Evolutionary conservation across 768 basidiomycete genomes (phyloP), one percentile per base, ranked within the genome.

Genomic region (Cystobasidium onofrii): DNA sequence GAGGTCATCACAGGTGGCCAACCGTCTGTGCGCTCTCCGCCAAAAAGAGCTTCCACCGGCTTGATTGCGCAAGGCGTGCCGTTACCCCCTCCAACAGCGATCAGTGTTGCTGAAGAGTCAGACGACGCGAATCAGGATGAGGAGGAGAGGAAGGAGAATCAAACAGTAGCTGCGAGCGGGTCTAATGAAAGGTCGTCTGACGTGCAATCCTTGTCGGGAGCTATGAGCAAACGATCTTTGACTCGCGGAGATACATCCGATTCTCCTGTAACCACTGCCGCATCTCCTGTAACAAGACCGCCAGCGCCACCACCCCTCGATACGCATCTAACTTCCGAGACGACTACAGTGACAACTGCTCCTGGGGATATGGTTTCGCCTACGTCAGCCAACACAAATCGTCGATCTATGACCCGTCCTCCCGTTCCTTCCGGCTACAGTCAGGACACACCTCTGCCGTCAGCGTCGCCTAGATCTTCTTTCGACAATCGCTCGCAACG

Each of bases 321-420:
- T 15, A 60, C 57, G 6, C 57, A 60, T 6, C 13, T 29, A 2
- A 13, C 57, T 13, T 12, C 12, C 10, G 7, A 25, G 18, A 6
- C 13, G 12, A 6, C 63, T 39, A 39, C 33, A 31, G 20, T 64
- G 3, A 29, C 29, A 4, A 12, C 63, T 18, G 33, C 63, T 39
- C 13, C 25, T 27, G 27, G 10, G 12, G 41, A 44, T 10, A 36
- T 29, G 9, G 65, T 20, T 17, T 71, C 69, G 2, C 69, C 69
- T 36, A 36, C 31, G 1, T 60, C 69, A 20, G n/a, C 69, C 7
- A 23, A 17, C 27, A 36, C 34, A 1, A 71, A 60, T 34, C 1
- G 69, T 6, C 69, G 69, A 9, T 71, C 69, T 29, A 36, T 71
- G 69, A 60, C 54, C 20, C 50, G 69, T 13, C 69, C 69, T 9